Evolutionary conservation across 345 rosid genomes (phyloP).

Genomic region (Trapa bicornis): DNA sequence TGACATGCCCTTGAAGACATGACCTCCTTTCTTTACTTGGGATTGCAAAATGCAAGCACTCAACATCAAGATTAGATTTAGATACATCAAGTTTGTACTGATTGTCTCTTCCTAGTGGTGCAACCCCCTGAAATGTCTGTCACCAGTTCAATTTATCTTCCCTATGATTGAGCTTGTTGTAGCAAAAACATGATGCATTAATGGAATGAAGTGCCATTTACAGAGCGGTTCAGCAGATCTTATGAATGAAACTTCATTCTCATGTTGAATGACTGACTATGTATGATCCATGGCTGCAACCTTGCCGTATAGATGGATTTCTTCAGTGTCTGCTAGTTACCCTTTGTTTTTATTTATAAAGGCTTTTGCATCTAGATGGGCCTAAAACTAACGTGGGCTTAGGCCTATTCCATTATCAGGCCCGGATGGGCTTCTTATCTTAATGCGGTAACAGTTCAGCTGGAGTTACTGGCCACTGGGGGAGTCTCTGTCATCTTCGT

Average conservation of each 20-base stretch:
- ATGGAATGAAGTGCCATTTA: background rate
- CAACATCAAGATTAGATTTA: background rate
- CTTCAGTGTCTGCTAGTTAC: too few species aligned
- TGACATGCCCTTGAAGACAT: background rate
- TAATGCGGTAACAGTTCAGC: background rate
- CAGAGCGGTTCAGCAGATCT: too few species aligned
- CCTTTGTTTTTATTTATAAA: too few species aligned
- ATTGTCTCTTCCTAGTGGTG: background rate
- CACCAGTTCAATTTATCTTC: background rate
- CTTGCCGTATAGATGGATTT: too few species aligned
- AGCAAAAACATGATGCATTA: background rate
- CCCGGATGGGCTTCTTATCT: background rate
- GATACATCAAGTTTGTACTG: background rate
- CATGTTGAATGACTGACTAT: too few species aligned
- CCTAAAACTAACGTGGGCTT: too few species aligned
- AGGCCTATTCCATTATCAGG: too few species aligned
- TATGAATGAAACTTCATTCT: too few species aligned
- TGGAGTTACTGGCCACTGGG: too few species aligned
- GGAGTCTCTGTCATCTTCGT: background rate
- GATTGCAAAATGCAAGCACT: background rate
- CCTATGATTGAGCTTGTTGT: background rate
- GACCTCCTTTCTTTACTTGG: background rate
- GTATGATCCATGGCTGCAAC: too few species aligned
- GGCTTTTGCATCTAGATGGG: too few species aligned
- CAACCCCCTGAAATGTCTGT: background rate